A percentile compares a stretch with the other conserved stretches of the same genome.
Conservation (phyloP, 1,139 yeast species). For the Debaryomycetaceae sp. region DNA sequence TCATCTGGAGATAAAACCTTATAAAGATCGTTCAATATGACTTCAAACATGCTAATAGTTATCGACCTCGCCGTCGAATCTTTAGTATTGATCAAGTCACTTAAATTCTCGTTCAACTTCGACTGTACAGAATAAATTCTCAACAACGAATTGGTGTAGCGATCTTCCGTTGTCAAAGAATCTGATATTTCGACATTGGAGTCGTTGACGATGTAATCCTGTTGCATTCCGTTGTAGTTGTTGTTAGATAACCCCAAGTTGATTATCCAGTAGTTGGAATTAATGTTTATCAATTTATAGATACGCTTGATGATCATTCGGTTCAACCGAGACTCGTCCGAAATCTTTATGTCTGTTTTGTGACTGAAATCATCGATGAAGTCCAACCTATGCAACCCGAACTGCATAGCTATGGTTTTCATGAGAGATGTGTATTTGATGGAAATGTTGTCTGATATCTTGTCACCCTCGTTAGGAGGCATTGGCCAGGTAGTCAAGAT, state of each 20-base stretch:
- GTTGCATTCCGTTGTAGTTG: slow-evolving; percentile 38
- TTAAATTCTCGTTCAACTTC: slow-evolving; percentile 40
- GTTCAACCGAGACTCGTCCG: slow-evolving; percentile 31
- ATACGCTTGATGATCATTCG: slow-evolving; percentile 41
- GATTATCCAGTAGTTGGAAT: slow-evolving; percentile 45
- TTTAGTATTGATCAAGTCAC: slow-evolving; percentile 22
- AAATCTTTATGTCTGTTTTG: slow-evolving; percentile 35
- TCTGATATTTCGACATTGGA: slow-evolving; percentile 24
- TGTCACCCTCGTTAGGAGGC: slow-evolving; percentile 26
- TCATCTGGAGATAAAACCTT: slow-evolving; percentile 16
- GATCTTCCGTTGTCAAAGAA: slow-evolving; percentile 20
- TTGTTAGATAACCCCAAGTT: slow-evolving; percentile 39
- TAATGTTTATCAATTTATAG: slow-evolving; percentile 42
- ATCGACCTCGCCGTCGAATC: slow-evolving; percentile 30
- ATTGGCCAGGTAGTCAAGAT: slow-evolving; percentile 50
- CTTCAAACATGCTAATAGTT: slow-evolving; percentile 43
- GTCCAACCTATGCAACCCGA: slow-evolving; percentile 43
- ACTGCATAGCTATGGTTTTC: slow-evolving; percentile 40
- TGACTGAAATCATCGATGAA: slow-evolving; percentile 45
- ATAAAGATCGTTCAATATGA: slow-evolving; percentile 32
- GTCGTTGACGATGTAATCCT: slow-evolving; percentile 40
- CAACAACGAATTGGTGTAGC: slow-evolving; percentile 37
- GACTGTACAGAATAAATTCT: slow-evolving; percentile 41
- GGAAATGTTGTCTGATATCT: slow-evolving; percentile 33
- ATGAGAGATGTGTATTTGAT: slow-evolving; percentile 40